Evolutionary conservation across 169 alveolate species (phyloP).

Genomic region (Fabrea salina): DNA sequence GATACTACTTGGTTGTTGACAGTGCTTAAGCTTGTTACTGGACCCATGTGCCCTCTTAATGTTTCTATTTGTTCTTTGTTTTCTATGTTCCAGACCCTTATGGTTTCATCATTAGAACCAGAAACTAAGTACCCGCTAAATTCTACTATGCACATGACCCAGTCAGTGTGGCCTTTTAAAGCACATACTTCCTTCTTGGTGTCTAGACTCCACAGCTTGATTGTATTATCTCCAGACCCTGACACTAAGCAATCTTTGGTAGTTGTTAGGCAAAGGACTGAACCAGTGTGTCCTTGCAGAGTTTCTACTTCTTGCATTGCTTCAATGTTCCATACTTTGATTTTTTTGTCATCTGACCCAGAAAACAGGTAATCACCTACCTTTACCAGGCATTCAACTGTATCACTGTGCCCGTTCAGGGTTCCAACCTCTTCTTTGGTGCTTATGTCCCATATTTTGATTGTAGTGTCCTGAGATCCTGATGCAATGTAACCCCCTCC

Average conservation of each 20-base stretch:
- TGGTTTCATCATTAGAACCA: not conserved
- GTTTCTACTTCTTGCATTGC: not conserved
- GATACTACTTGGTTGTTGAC: not conserved
- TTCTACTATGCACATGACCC: not conserved
- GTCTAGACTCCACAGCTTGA: slow-evolving; percentile 13
- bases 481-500: too few species aligned
- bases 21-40: not conserved
- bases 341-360: not conserved
- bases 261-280: not conserved
- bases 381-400: too few species aligned
- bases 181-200: not conserved
- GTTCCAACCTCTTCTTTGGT: too few species aligned
- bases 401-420: too few species aligned
- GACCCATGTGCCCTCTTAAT: not conserved
- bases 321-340: not conserved
- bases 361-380: too few species aligned
- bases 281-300: slow-evolving; percentile 19
- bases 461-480: too few species aligned
- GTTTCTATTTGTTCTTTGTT: not conserved
- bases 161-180: not conserved
- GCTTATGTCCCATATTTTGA: too few species aligned
- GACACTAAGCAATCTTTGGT: slow-evolving; percentile 13
- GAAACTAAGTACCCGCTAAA: not conserved
- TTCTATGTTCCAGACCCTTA: not conserved
- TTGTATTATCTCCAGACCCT: not conserved